Conservation (phyloP, 2,329 filamentous ascomycete genomes). For the Penicillium hordei region DNA sequence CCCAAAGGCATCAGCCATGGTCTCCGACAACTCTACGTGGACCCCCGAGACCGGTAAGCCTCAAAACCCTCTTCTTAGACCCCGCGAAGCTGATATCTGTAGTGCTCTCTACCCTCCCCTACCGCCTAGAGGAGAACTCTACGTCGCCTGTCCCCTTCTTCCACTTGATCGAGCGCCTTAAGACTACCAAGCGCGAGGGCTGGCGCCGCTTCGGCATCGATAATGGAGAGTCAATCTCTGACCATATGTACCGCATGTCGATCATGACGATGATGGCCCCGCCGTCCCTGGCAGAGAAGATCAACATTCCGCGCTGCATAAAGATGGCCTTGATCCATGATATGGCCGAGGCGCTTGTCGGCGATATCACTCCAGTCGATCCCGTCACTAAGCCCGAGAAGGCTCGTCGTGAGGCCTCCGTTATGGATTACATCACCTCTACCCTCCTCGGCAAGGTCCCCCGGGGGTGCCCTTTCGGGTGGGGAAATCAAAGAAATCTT, state of each 20-base stretch:
- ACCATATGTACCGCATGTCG: conserved; percentile 99
- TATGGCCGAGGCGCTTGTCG: conserved; percentile 93
- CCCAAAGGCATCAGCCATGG: conserved; percentile 25
- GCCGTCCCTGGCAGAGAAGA: conserved; percentile 63
- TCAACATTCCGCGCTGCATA: conserved; percentile 81
- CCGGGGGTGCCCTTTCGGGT: conserved; percentile 65
- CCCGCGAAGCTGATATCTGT: conserved; percentile 7
- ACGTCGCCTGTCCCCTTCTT: conserved; percentile 85
- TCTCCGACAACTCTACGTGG: conserved; percentile 35
- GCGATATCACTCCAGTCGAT: conserved; percentile 94
- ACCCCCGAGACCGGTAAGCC: conserved; percentile 38
- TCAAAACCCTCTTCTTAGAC: not conserved
- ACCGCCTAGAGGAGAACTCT: conserved; percentile 60
- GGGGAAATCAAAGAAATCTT: conserved; percentile 75
- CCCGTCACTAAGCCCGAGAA: conserved; percentile 84
- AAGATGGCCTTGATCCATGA: conserved; percentile 97
- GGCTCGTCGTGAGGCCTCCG: conserved; percentile 77
- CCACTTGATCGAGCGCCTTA: conserved; percentile 88
- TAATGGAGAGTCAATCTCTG: conserved; percentile 81
- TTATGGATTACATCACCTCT: conserved; percentile 86
- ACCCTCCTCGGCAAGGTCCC: conserved; percentile 71
- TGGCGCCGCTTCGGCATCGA: conserved; percentile 85
- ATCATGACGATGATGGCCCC: conserved; percentile 92
- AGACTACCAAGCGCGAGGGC: conserved; percentile 94
- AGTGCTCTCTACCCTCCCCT: conserved; percentile 66